Conservation (phyloP, 768 basidiomycete species). For the Suillus bovinus region DNA sequence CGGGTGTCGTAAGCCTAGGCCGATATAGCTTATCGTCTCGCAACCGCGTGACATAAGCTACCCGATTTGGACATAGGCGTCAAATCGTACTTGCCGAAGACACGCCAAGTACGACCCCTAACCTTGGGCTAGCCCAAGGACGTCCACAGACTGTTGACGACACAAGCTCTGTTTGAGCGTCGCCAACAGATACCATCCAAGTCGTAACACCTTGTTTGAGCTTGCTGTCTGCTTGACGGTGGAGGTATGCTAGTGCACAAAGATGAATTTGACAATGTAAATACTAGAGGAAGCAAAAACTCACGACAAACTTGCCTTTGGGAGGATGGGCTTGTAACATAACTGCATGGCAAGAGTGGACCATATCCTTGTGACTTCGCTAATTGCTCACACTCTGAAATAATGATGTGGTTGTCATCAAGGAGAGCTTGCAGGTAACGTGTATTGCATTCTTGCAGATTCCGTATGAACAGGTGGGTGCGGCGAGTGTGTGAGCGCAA, state of each 20-base stretch:
- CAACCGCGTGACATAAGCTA: too few relatives aligned
- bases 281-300: not conserved
- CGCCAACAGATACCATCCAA: too few relatives aligned
- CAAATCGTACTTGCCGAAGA: too few relatives aligned
- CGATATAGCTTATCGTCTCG: too few relatives aligned
- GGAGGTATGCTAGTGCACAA: not conserved
- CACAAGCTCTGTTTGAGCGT: too few relatives aligned
- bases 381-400: not conserved
- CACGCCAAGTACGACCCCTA: too few relatives aligned
- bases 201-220: not conserved
- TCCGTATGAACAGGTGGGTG: not conserved
- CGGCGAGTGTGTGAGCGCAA: not conserved
- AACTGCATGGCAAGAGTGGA: not conserved
- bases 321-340: not conserved
- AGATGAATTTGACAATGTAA: not conserved
- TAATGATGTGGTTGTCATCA: not conserved
- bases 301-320: not conserved
- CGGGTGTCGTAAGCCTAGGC: too few relatives aligned
- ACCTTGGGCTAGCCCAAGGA: too few relatives aligned
- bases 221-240: not conserved
- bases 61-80: too few relatives aligned
- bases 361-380: not conserved
- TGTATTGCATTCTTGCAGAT: not conserved
- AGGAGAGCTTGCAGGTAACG: not conserved
- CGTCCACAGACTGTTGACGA: too few relatives aligned